phyloP scores from a whole-genome alignment of 1,284 basidiomycete species.

The Leccinum pachyderme region DNA sequence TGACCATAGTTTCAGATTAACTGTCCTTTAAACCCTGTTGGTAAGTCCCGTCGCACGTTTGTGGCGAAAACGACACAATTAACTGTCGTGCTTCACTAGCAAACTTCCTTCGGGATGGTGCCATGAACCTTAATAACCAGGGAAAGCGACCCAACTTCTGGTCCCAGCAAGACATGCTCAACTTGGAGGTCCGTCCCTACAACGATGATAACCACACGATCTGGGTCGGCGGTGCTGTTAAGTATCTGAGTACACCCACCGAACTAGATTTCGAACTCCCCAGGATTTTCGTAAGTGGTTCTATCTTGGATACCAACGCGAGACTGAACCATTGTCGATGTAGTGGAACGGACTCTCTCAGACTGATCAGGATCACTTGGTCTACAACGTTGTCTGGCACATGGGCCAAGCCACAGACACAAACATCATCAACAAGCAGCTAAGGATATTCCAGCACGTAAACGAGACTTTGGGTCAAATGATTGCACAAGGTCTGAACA shows the following conservation, averaged over 20 bases:
- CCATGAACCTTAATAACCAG: constrained; percentile 21
- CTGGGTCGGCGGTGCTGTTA: constrained; percentile 25
- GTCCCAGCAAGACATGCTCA: constrained; percentile 21
- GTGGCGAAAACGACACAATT: neutral
- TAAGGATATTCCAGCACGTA: constrained; percentile 23
- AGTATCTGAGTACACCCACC: constrained; percentile 21
- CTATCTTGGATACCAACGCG: neutral
- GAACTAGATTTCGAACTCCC: constrained; percentile 27
- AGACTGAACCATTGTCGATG: neutral
- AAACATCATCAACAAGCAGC: constrained; percentile 16
- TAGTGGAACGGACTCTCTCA: constrained; percentile 22
- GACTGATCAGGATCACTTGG: constrained; percentile 18
- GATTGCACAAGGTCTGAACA: constrained; percentile 24
- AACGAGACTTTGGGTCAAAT: constrained; percentile 21
- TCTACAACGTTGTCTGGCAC: constrained; percentile 19
- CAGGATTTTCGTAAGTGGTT: constrained; percentile 20
- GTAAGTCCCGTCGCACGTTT: constrained; percentile 4
- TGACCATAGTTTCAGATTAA: constrained; percentile 14
- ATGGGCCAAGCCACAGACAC: constrained; percentile 14
- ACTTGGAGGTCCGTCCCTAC: constrained; percentile 17
- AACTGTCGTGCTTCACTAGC: constrained; percentile 1
- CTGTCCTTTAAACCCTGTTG: constrained; percentile 20
- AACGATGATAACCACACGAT: constrained; percentile 26
- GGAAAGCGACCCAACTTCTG: constrained; percentile 24
- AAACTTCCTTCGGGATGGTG: constrained; percentile 23